Evolutionary conservation across 116 monocot species (phyloP), one percentile per base, ranked within the genome.

Genomic region (Thalassia testudinum): DNA sequence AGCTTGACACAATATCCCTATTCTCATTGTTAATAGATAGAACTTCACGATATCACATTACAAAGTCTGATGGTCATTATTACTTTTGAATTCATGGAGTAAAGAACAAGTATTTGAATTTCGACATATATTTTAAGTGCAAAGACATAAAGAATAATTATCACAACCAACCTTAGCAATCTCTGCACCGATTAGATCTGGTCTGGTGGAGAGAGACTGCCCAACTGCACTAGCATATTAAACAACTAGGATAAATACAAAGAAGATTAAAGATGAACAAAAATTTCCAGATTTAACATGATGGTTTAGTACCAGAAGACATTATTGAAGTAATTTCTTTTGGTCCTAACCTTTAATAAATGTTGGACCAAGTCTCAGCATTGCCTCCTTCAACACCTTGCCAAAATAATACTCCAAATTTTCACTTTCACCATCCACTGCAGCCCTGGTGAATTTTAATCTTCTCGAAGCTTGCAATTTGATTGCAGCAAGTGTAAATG

Each of bases 161-260:
- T 16, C 26, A n/a, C 22, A 17, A 21, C 69, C 54, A 22, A 93
- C 92, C 80, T 87, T 66, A 21, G 78, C 77, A 54, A 83, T 76
- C 29, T 87, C 92, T 60, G 80, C 66, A 54, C 92, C 92, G 61
- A 80, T 84, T 70, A 93, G 72, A 62, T 93, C 92, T 52, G 92
- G 92, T 59, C 92, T 78, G 42, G 92, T 93, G 27, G 92, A 87
- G 48, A 93, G 83, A 11, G 92, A 93, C 24, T 93, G 92, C 43
- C 92, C 92, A 80, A 87, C 92, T 93, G 83, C 72, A 76, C 40
- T 43, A 58, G 42, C 42, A 74, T 53, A 58, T 24, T 68, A 59
- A 68, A 52, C n/a, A 45, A 20, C 15, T 20, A 45, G 45, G 45
- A 40, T 5, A 45, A 45, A 34, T 5, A 45, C 7, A 45, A 40